Evolutionary conservation across 805 yeast genomes (phyloP), one percentile per base, ranked within the genome.

Genomic region (Candida yuanshanica): DNA sequence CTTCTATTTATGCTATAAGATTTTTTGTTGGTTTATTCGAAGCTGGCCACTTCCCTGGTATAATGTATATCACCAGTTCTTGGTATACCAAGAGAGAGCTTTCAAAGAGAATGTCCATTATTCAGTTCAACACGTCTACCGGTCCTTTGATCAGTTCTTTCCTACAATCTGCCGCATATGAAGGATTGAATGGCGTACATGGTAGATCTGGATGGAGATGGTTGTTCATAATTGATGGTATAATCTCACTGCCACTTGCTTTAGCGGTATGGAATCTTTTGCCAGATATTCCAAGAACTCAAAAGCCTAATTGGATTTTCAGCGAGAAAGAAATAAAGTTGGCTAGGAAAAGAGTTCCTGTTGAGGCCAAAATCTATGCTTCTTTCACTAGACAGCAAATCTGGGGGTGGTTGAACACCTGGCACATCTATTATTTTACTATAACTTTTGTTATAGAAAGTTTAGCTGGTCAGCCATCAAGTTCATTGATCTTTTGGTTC

Each of bases 161-260:
- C 18, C 20, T 43, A 16, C 43, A 38, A 36, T 17, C 37, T 20
- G 46, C 43, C 10, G 44, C 44, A 6, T 41, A 41, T 23, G 27
- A 23, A 10, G 40, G 40, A 16, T 24, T 37, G 21, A 37, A 41
- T 26, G 75, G 73, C 33, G 62, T 56, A 7, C 56, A 54, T 18
- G 93, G 93, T 3, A 70, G 70, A 46, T 69, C 79, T 27, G 95
- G 93, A 29, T 85, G 85, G 79, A 86, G 81, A 60, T 85, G 91
- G 93, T 73, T 82, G 71, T 84, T 78, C 59, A 65, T 85, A 44
- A 72, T 81, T 8, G 85, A 84, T 55, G 95, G 95, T 3, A 65
- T 72, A n/a, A 59, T 37, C 10, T 83, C 38, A 80, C 90, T 12
- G 60, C 80, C 5, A 60, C 66, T 26, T 74, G 75, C 37, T 4